phyloP scores from a whole-genome alignment of 257 asterid genomes.

The Salvia rosmarinus region DNA sequence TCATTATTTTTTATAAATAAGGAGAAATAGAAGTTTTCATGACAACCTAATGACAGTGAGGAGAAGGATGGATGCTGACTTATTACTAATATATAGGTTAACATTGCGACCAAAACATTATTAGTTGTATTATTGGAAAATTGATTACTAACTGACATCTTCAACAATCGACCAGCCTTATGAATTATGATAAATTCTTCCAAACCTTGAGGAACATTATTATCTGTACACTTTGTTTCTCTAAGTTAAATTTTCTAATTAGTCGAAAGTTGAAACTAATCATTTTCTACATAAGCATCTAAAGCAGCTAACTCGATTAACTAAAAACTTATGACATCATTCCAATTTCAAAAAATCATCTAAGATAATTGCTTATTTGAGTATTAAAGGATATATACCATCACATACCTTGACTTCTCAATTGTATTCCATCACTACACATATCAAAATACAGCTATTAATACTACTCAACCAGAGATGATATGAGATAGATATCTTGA shows the following conservation, averaged over 20 bases:
- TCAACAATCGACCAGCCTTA: conserved; percentile 8
- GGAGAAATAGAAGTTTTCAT: conserved; percentile 23
- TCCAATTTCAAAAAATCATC: not conserved
- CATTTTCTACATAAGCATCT: not conserved
- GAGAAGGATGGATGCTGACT: conserved; percentile 24
- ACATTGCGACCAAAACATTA: not conserved
- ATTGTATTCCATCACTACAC: not conserved
- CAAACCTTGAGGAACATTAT: not conserved
- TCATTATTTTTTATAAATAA: conserved; percentile 24
- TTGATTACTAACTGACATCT: not conserved
- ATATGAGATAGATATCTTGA: not conserved
- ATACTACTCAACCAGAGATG: conserved; percentile 1
- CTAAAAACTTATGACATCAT: not conserved
- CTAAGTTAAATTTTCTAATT: not conserved
- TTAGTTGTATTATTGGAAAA: conserved; percentile 8
- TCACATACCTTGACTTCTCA: conserved; percentile 18
- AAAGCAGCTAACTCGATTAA: not conserved
- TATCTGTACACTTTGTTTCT: not conserved
- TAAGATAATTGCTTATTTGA: not conserved
- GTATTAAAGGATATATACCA: not conserved
- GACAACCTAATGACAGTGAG: conserved; percentile 28
- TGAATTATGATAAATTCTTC: not conserved
- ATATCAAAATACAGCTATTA: not conserved
- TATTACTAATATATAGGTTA: conserved; percentile 8
- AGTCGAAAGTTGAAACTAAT: not conserved